phyloP scores from a whole-genome alignment of 1,139 yeast species.

The Geotrichum aggregatum region DNA sequence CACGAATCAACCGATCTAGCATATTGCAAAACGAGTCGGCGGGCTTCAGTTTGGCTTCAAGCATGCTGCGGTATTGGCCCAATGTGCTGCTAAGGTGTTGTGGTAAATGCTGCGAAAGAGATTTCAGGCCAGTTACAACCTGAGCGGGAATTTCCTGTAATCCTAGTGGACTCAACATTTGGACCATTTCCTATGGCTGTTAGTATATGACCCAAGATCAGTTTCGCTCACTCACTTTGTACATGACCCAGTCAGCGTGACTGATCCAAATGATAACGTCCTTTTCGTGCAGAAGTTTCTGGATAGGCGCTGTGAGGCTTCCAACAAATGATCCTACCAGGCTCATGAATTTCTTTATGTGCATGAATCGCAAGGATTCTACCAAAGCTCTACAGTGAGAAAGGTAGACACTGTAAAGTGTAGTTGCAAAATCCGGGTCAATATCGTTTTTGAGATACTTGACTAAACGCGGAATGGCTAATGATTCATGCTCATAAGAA shows the following conservation, averaged over 20 bases:
- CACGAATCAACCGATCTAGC: slow-evolving; percentile 54
- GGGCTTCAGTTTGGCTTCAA: slow-evolving; percentile 50
- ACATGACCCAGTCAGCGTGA: slow-evolving; percentile 61
- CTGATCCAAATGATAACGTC: slow-evolving; percentile 58
- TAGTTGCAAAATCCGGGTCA: slow-evolving; percentile 59
- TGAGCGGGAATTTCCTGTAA: slow-evolving; percentile 57
- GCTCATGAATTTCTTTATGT: slow-evolving; percentile 55
- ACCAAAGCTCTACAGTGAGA: slow-evolving; percentile 60
- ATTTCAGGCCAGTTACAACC: slow-evolving; percentile 43
- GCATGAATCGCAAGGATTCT: slow-evolving; percentile 65
- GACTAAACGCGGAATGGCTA: slow-evolving; percentile 52
- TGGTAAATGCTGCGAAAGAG: slow-evolving; percentile 35
- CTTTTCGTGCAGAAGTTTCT: slow-evolving; percentile 54
- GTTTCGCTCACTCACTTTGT: slow-evolving; percentile 41
- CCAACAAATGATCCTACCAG: slow-evolving; percentile 54
- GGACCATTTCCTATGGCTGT: slow-evolving; percentile 43
- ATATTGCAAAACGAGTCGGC: slow-evolving; percentile 57
- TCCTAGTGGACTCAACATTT: slow-evolving; percentile 60
- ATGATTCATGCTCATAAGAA: slow-evolving; percentile 26
- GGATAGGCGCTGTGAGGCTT: slow-evolving; percentile 62
- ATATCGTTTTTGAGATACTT: slow-evolving; percentile 48
- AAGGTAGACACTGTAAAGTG: slow-evolving; percentile 57
- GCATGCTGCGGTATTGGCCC: slow-evolving; percentile 45
- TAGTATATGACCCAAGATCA: slow-evolving; percentile 4
- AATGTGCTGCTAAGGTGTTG: slow-evolving; percentile 30